Evolutionary conservation across 805 yeast genomes (phyloP).

Genomic region (Yamadazyma paraphyllophila): DNA sequence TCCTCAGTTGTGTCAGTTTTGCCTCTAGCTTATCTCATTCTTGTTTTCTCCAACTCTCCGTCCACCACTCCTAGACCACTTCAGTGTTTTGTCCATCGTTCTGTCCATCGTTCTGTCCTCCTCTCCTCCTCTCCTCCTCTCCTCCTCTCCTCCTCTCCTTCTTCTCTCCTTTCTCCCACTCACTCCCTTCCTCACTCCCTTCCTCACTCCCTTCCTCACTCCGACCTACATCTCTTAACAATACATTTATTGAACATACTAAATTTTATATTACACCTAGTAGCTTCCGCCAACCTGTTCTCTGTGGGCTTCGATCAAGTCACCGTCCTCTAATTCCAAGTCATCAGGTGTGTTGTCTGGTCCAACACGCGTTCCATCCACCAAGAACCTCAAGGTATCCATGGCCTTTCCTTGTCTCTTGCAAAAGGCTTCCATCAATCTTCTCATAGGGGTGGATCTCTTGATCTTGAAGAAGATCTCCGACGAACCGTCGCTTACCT

Average conservation of each 20-base stretch:
- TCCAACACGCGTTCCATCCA: slow-evolving; percentile 88
- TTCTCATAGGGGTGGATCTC: slow-evolving; percentile 84
- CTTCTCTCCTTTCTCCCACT: too few species aligned
- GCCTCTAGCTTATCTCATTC: too few species aligned
- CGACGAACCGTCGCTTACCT: slow-evolving; percentile 89
- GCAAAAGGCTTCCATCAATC: slow-evolving; percentile 97
- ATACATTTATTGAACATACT: not conserved
- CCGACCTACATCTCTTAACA: not conserved
- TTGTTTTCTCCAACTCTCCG: too few species aligned
- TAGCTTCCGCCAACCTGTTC: slow-evolving; percentile 76
- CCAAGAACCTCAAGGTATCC: slow-evolving; percentile 79
- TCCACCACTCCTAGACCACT: too few species aligned
- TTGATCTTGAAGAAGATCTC: slow-evolving; percentile 96
- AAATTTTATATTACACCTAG: not conserved
- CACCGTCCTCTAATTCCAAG: slow-evolving; percentile 92
- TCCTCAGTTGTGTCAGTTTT: too few species aligned
- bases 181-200: too few species aligned
- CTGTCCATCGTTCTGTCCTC: too few species aligned
- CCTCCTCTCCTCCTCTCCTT: too few species aligned
- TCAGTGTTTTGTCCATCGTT: too few species aligned
- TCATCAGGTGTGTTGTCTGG: slow-evolving; percentile 91
- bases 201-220: too few species aligned
- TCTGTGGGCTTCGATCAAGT: slow-evolving; percentile 94
- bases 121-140: too few species aligned
- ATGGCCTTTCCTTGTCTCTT: slow-evolving; percentile 93